phyloP scores from a whole-genome alignment of 106 monocot species.

The Cymbidium sinense region DNA sequence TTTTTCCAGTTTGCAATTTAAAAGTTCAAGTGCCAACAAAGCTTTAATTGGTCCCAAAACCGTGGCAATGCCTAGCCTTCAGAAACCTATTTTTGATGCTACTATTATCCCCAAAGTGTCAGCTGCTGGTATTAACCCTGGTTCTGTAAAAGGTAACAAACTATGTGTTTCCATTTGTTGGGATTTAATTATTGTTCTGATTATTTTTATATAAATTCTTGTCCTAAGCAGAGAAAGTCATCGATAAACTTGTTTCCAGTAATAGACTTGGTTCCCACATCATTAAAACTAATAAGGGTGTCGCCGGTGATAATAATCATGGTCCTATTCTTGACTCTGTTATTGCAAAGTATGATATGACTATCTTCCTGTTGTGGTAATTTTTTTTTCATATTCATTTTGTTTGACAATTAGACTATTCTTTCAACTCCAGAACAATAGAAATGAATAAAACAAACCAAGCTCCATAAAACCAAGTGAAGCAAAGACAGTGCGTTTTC shows the following conservation, averaged over 20 bases:
- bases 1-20: not conserved
- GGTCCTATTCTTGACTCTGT: not conserved
- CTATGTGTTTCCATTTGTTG: not conserved
- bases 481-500: slow-evolving; percentile 16
- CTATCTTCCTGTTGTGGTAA: not conserved
- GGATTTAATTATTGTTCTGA: not conserved
- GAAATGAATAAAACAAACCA: slow-evolving; percentile 21
- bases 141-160: slow-evolving; percentile 3
- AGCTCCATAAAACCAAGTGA: slow-evolving; percentile 22
- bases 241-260: not conserved
- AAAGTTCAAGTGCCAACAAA: not conserved
- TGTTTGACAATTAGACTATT: not conserved
- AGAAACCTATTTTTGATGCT: slow-evolving; percentile 7
- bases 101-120: not conserved
- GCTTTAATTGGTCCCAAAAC: not conserved
- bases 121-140: not conserved
- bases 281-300: not conserved
- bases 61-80: not conserved
- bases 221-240: not conserved
- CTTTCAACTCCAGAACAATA: slow-evolving; percentile 13
- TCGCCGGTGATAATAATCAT: not conserved
- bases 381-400: not conserved
- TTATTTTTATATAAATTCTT: not conserved
- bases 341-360: slow-evolving; percentile 3
- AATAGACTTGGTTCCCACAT: not conserved